Percentiles rank a stretch among this genome's conserved stretches.
These are phyloP conservation scores for Moesziomyces antarcticus DNA, from an alignment of 1,284 basidiomycete species.

Conservation along the genomic window DNA sequence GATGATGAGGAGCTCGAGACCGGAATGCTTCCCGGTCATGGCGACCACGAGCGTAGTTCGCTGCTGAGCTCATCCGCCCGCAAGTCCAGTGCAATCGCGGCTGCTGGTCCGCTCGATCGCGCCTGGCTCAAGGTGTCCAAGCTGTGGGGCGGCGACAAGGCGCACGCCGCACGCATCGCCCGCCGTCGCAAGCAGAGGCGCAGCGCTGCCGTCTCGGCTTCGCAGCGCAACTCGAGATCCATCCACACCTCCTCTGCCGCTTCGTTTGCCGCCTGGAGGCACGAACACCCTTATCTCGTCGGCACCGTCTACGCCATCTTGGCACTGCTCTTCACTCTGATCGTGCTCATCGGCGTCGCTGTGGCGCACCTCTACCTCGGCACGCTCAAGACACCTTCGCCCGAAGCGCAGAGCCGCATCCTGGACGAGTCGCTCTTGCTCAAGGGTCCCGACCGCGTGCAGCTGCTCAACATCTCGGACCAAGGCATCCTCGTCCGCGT, in stretches of 20 bases:
- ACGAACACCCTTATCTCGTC: constrained; percentile 37
- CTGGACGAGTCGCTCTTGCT: constrained; percentile 54
- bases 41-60: constrained; percentile 38
- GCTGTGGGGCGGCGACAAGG: constrained; percentile 46
- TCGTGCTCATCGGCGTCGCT: constrained; percentile 44
- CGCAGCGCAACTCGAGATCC: constrained; percentile 35
- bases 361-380: constrained; percentile 45
- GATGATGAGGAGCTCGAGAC: constrained; percentile 53
- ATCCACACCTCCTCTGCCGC: constrained; percentile 30
- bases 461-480: constrained; percentile 55
- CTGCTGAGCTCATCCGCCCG: constrained; percentile 28
- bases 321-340: constrained; percentile 38
- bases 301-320: constrained; percentile 33
- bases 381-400: constrained; percentile 48
- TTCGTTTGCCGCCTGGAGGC: constrained; percentile 41
- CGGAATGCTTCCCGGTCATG: constrained; percentile 23
- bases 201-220: constrained; percentile 13
- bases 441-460: constrained; percentile 57
- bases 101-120: constrained; percentile 25
- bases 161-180: constrained; percentile 26
- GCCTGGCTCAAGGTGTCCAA: constrained; percentile 43
- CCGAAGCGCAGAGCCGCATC: constrained; percentile 50
- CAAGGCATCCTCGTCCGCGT: constrained; percentile 55
- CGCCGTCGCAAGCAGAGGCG: constrained; percentile 39
- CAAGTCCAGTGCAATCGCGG: constrained; percentile 7